Base-by-base conservation (phyloP, 345 rosid genomes). In the Odontarrhena argentea region DNA sequence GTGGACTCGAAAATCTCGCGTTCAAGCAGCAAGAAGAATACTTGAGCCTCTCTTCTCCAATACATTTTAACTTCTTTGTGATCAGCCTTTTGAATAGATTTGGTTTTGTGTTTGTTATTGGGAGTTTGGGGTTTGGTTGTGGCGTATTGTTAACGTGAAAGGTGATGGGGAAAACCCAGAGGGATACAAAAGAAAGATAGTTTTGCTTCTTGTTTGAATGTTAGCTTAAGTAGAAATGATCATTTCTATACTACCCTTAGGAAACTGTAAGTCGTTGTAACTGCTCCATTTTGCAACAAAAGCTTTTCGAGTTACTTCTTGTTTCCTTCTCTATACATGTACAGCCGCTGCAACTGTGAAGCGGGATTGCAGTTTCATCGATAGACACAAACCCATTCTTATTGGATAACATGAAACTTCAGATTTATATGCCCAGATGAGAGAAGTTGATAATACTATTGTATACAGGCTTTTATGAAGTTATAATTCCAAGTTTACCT, bases 11-110 rank as follows among this genome's bases (percentile, higher is more conserved):
- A 49, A 28, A 11, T 81, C 8, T 90, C 94, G 0, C 83, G 55
- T 15, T 87, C 91, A 5, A 78, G 78, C 64, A 79, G 74, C 87
- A 91, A 94, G 82, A 94, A 94, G 83, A 83, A 85, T 61, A 79
- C 78, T 22, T 91, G 64, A 83, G 67, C 32, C 60, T 1, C 30
- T 1, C 30, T 41, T 14, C 40, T 60, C 51, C 36, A 46, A 18
- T 28, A 6, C 54, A n/a, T 1, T 28, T 26, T 13, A 60, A 44
- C 37, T 59, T 66, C 37, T 44, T 18, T 28, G 44, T 9, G 57
- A 44, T 67, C 7, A 35, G 35, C 40, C 12, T 2, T 43, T 52
- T 73, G 71, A 28, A 58, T 53, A 50, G 34, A 2, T 42, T 56
- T 40, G 54, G 55, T 22, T 52, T 44, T 7, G 6, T 36, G 44